These are phyloP conservation scores for Mycena filopes DNA, from an alignment of 768 basidiomycete genomes.

Conservation along the genomic window DNA sequence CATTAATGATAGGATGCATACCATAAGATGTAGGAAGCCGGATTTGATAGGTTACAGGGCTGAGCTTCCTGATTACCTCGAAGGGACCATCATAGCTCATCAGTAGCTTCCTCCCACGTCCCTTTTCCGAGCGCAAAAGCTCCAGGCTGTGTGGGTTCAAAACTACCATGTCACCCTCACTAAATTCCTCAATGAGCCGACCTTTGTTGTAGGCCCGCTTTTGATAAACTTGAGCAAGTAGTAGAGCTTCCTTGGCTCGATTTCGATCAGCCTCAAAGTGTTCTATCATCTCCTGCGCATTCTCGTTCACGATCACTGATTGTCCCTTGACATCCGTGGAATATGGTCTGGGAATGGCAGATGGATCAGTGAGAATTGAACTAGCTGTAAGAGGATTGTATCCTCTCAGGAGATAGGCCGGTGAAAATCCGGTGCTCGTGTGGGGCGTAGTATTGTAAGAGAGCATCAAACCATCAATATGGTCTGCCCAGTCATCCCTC, in stretches of 20 bases:
- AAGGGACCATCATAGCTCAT: slow-evolving; percentile 38
- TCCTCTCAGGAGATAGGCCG: slow-evolving; percentile 42
- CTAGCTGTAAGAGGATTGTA: slow-evolving; percentile 36
- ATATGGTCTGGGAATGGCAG: not conserved
- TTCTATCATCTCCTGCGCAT: no score
- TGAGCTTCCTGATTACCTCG: slow-evolving; percentile 35
- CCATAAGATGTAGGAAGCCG: slow-evolving; percentile 32
- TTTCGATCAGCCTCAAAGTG: slow-evolving; percentile 12
- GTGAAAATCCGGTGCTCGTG: slow-evolving; percentile 40
- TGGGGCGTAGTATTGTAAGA: slow-evolving; percentile 46
- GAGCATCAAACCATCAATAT: slow-evolving; percentile 37
- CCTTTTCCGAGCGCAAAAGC: slow-evolving; percentile 26
- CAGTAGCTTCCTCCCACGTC: slow-evolving; percentile 35
- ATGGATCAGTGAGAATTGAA: not conserved
- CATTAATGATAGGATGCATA: slow-evolving; percentile 36
- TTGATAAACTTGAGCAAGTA: slow-evolving; percentile 28
- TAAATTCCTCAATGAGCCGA: slow-evolving; percentile 17
- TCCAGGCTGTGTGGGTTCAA: slow-evolving; percentile 36
- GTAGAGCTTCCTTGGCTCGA: slow-evolving; percentile 16
- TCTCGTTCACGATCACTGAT: slow-evolving; percentile 6
- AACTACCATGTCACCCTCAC: slow-evolving; percentile 36
- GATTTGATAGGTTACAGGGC: slow-evolving; percentile 34
- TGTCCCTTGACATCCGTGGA: not conserved
- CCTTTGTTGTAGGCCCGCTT: slow-evolving; percentile 30
- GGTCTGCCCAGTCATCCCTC: slow-evolving; percentile 39